These are phyloP conservation scores for Chrysosporium queenslandicum DNA, from an alignment of 2,329 filamentous ascomycete genomes.

Conservation along the genomic window DNA sequence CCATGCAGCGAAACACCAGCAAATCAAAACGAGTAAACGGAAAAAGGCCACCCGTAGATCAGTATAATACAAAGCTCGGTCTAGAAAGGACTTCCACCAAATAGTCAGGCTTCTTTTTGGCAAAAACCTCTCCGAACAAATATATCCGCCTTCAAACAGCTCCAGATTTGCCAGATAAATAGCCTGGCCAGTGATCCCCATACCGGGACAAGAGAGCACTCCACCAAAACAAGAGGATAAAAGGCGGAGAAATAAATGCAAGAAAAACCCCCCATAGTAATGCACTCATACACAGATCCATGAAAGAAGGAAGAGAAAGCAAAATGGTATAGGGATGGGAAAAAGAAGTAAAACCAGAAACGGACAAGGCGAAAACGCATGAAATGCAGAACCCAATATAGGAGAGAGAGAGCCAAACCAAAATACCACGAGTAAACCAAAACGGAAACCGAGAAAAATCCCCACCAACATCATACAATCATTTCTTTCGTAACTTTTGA, in stretches of 20 bases:
- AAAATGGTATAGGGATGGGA: slow-evolving; percentile 4
- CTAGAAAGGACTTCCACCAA: not conserved
- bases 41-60: not conserved
- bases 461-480: slow-evolving; percentile 11
- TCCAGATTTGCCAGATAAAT: too few species aligned
- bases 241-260: not conserved
- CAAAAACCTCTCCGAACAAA: not conserved
- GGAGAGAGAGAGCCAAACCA: slow-evolving; percentile 5
- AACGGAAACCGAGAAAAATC: too few species aligned
- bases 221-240: not conserved
- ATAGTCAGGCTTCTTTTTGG: not conserved
- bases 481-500: slow-evolving; percentile 11
- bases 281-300: not conserved
- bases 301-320: not conserved
- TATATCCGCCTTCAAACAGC: not conserved
- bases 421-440: slow-evolving; percentile 1
- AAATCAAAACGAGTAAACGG: not conserved
- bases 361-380: not conserved
- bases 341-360: not conserved
- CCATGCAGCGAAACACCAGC: not conserved
- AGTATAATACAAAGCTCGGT: slow-evolving; percentile 7
- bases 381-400: not conserved
- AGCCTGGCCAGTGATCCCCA: not conserved
- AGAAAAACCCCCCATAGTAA: slow-evolving; percentile 2
- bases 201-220: not conserved